Base-by-base conservation (phyloP, 176 grass and related monocot species). In the Rhynchospora breviuscula region DNA sequence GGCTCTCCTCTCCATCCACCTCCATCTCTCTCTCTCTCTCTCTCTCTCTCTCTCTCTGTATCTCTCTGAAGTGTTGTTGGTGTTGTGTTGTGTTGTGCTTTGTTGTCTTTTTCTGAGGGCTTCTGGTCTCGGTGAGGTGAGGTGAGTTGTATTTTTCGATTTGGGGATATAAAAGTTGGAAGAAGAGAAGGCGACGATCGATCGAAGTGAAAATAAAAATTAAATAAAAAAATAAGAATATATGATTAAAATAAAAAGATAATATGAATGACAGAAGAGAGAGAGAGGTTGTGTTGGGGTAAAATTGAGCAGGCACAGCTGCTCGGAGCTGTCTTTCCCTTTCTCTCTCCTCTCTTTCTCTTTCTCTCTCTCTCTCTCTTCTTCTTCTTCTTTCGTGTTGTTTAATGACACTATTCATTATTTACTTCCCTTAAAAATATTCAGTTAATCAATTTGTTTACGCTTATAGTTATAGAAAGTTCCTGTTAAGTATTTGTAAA, bases 1-100 rank as follows among this genome's bases (percentile, higher is more conserved):
- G 83, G 69, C 86, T 88, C 89, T 87, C 87, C 89, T 92, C 90
- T 59, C 69, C 57, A 1, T 81, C 68, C 22, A 29, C 49, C 57
- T 67, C 63, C 85, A 74, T 84, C 35, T 63, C 77, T 40, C 65
- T 87, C 33, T 63, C 84, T 75, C 17, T 54, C 67, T 15, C 75
- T 49, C 46, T 54, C 2, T 26, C 9, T 22, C 43, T 35, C 51
- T 58, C 0, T 82, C 33, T 8, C 19, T 33, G 63, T 86, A 67
- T 69, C 45, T 60, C 62, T 82, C 13, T 12, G 73, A 79, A 51
- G 62, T n/a, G 19, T 40, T 40, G 35, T 40, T 40, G 35, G 35
- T 40, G 35, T 1, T 40, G 35, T 40, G 35, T 40, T 40, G 35
- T 40, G 35, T 57, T 75, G 67, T 79, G 63, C 25, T 69, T 78